Evolutionary conservation across 345 rosid species (phyloP), one percentile per base, ranked within the genome.

Genomic region (Lenwebbia sp.): DNA sequence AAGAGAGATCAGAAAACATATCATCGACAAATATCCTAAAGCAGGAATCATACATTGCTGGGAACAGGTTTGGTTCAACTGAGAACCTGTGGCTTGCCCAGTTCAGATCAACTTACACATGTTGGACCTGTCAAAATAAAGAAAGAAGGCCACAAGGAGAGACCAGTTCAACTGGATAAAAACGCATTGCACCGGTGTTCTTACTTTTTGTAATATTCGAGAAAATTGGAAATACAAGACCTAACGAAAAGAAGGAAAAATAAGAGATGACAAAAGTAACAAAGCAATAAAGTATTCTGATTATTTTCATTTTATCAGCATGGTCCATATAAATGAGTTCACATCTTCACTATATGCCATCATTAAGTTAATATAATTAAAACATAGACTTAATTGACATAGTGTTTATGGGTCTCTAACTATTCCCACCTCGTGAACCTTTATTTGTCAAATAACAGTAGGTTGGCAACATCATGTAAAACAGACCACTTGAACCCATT

Each of bases 1-100:
- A 5, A 58, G 88, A 50, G 87, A 85, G 83, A 84, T 78, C 87
- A 74, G 74, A 89, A 53, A 87, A 41, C 87, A 89, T 54, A 62
- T 81, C 2, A 47, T 28, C 52, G 26, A 56, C 85, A 51, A 83
- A 26, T 28, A 33, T 22, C 54, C 22, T 5, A 85, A 74, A 33
- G 44, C 54, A 74, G 55, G 40, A 30, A 76, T 19, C 82, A 44
- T 25, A 53, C 23, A 74, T 70, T 30, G 33, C 33, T 30, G 33
- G 23, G 33, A 65, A 70, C 23, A 22, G 25, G 23, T 19, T 70
- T 33, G 44, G 44, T 33, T 33, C 41, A 70, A 65, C 78, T 65
- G 78, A 65, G 78, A 33, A 33, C 78, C 25, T 70, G 44, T 21
- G 57, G 57, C 57, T 54, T 33, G 12, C 44, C 44, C 78, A 70